Base-by-base conservation (phyloP, 169 alveolate species). In the Eimeria acervulina region DNA sequence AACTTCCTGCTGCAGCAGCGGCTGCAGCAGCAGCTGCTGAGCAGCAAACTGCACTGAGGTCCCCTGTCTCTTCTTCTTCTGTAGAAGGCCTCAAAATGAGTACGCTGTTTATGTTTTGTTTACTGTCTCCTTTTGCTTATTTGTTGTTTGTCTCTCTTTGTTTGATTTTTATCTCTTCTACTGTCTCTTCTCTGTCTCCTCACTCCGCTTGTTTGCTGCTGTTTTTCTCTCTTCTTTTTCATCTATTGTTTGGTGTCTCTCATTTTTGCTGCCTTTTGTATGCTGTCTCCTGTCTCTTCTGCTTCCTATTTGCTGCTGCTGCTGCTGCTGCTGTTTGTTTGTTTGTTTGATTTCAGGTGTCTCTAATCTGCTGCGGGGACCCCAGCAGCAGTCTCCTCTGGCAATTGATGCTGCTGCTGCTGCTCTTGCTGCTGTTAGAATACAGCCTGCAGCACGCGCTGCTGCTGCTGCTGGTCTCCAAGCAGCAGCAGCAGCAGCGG, bases 341-440 rank as follows among this genome's bases (percentile, higher is more conserved):
- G n/a, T n/a, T n/a, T n/a, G n/a, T n/a, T n/a, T n/a, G n/a, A n/a
- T n/a, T n/a, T n/a, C n/a, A n/a, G n/a, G n/a, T n/a, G n/a, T 21
- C 68, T 59, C 68, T 17, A 21, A 21, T 52, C 66, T 52, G 26
- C 26, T 52, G 66, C 26, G 66, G 66, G 66, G 66, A 10, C 66
- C 66, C 66, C 66, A 7, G 80, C 80, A 21, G 80, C 80, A 17
- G 40, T 68, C 80, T 21, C 80, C 80, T n/a, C 38, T 68, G 33
- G 80, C 15, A 33, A 68, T 68, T 23, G 33, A 68, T n/a, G 80
- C 80, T 68, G 80, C 80, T 68, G 80, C 80, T 17, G 26, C 80
- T 68, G 80, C 80, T n/a, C n/a, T n/a, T n/a, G n/a, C n/a, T n/a
- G n/a, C n/a, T n/a, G n/a, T n/a, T n/a, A n/a, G n/a, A n/a, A n/a